Evolutionary conservation across 441 rosid species (phyloP).

Genomic region (Mallotus repandus): DNA sequence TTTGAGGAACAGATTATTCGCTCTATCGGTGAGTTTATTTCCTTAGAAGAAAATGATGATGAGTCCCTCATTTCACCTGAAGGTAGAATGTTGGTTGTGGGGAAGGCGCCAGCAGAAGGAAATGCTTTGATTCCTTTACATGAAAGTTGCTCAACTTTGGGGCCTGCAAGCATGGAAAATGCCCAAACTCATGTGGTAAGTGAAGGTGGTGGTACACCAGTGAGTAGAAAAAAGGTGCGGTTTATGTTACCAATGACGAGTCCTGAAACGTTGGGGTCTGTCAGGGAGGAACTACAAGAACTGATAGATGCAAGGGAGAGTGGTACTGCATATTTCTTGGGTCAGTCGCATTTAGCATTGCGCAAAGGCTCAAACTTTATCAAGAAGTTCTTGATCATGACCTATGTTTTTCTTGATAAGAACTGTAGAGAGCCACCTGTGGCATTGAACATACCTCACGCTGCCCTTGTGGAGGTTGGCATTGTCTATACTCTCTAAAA

Average conservation of each 20-base stretch:
- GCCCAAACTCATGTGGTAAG: conserved; percentile 2
- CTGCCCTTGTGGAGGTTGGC: conserved; percentile 62
- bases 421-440: conserved; percentile 49
- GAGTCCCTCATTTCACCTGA: conserved; percentile 33
- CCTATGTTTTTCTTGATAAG: conserved; percentile 42
- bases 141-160: conserved; percentile 6
- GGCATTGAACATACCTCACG: conserved; percentile 60
- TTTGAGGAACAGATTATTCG: conserved; percentile 58
- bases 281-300: conserved; percentile 47
- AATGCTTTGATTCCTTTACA: conserved; percentile 34
- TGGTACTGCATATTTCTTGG: conserved; percentile 59
- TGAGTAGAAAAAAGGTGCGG: conserved; percentile 42
- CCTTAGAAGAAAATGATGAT: conserved; percentile 41
- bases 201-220: background rate
- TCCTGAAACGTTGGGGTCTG: conserved; percentile 27
- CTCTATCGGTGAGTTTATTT: conserved; percentile 55
- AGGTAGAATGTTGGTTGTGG: conserved; percentile 45
- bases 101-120: conserved; percentile 32
- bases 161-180: background rate
- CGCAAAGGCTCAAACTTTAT: conserved; percentile 39
- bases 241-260: conserved; percentile 40
- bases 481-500: conserved; percentile 32
- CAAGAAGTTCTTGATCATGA: conserved; percentile 43
- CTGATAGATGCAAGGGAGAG: conserved; percentile 57
- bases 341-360: conserved; percentile 48